These are phyloP conservation scores for Cytauxzoon felis DNA, from an alignment of 169 alveolate species.

Conservation along the genomic window DNA sequence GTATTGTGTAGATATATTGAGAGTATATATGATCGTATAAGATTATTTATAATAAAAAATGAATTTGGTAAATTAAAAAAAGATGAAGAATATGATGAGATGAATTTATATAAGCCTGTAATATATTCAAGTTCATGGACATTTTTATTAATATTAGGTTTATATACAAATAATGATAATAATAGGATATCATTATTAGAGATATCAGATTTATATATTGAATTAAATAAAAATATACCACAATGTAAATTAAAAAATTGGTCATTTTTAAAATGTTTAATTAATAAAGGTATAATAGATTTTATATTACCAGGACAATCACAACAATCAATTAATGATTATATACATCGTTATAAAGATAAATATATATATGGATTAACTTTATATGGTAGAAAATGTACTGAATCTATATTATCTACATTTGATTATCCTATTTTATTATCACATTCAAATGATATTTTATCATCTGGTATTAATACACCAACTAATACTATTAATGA, in stretches of 20 bases:
- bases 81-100: neutral
- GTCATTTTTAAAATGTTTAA: constrained; percentile 5
- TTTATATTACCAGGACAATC: constrained; percentile 5
- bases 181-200: constrained; percentile 14
- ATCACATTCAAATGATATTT: too few species aligned
- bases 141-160: constrained; percentile 41
- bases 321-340: neutral
- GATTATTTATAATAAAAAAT: constrained; percentile 21
- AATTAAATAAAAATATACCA: constrained; percentile 25
- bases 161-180: constrained; percentile 11
- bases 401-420: constrained; percentile 19
- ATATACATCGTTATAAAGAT: neutral
- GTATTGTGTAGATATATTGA: constrained; percentile 8
- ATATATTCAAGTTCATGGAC: constrained; percentile 48
- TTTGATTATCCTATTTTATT: constrained; percentile 41
- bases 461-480: too few species aligned
- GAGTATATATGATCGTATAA: constrained; percentile 7
- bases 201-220: constrained; percentile 1
- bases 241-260: constrained; percentile 14
- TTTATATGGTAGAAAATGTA: constrained; percentile 15
- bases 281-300: constrained; percentile 11
- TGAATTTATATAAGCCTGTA: constrained; percentile 20
- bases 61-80: neutral
- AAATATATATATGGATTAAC: constrained; percentile 45
- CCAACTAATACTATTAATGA: too few species aligned